Evolutionary conservation across 352 stramenopile genomes (phyloP).

Genomic region (Pythium rishiriense): DNA sequence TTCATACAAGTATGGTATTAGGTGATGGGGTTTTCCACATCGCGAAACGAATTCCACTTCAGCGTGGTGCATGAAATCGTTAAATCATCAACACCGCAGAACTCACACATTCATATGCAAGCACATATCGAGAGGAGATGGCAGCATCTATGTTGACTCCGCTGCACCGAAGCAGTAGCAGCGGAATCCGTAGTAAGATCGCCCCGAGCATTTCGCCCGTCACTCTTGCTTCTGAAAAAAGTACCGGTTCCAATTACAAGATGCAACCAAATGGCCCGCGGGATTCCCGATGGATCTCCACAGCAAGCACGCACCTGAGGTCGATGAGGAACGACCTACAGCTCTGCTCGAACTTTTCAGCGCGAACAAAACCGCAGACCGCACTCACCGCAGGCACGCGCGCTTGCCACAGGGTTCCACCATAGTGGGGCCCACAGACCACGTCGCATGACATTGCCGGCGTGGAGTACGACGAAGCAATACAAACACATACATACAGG

Average conservation of each 20-base stretch:
- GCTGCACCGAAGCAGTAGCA: slow-evolving; percentile 41
- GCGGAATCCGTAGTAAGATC: slow-evolving; percentile 87
- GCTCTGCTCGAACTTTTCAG: slow-evolving; percentile 78
- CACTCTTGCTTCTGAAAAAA: slow-evolving; percentile 86
- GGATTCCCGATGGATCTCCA: slow-evolving; percentile 11
- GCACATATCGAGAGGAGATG: slow-evolving; percentile 31
- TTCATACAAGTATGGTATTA: slow-evolving; percentile 55
- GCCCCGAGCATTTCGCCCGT: slow-evolving; percentile 41
- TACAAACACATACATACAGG: slow-evolving; percentile 26
- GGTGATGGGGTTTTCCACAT: slow-evolving; percentile 74
- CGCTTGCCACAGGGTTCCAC: neutral
- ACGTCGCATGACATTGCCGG: slow-evolving; percentile 79
- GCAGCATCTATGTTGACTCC: slow-evolving; percentile 87
- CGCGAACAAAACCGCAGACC: slow-evolving; percentile 32
- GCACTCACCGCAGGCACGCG: slow-evolving; percentile 10
- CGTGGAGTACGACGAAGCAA: slow-evolving; percentile 88
- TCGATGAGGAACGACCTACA: slow-evolving; percentile 1
- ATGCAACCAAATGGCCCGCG: slow-evolving; percentile 34
- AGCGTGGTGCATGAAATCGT: slow-evolving; percentile 89
- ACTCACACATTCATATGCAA: slow-evolving; percentile 30
- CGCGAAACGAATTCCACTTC: slow-evolving; percentile 39
- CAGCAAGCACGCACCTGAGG: slow-evolving; percentile 18
- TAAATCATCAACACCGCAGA: slow-evolving; percentile 73
- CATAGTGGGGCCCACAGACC: slow-evolving; percentile 24
- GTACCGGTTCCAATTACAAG: slow-evolving; percentile 89